Evolutionary conservation across 1,284 basidiomycete species (phyloP).

Genomic region (Ceratobasidium sp.): DNA sequence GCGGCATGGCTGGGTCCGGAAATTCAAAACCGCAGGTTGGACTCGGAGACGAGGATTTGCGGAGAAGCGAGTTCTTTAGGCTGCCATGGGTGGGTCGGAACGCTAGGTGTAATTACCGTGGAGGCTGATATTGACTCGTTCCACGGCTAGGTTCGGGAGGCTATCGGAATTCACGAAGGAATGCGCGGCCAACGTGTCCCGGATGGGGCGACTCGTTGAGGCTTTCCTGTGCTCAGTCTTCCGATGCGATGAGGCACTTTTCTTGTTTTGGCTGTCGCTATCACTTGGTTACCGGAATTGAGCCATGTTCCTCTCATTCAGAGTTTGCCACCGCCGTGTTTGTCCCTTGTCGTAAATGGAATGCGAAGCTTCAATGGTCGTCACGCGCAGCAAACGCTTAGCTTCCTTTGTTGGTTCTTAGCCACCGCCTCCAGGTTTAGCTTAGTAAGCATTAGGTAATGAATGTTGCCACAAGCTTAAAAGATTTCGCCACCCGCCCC

Average conservation of each 20-base stretch:
- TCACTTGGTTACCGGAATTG: background rate
- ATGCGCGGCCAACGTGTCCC: constrained; percentile 60
- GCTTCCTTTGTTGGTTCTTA: background rate
- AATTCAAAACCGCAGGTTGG: constrained; percentile 61
- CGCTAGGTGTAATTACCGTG: background rate
- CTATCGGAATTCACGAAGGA: constrained; percentile 70
- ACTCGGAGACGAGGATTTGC: constrained; percentile 81
- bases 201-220: constrained; percentile 29
- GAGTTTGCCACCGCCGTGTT: background rate
- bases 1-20: constrained; percentile 61
- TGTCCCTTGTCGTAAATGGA: background rate
- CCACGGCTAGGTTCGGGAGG: constrained; percentile 67
- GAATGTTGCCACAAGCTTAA: background rate
- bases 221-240: background rate
- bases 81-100: constrained; percentile 77
- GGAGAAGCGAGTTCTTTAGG: constrained; percentile 89
- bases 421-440: background rate
- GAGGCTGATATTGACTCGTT: background rate
- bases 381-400: no score
- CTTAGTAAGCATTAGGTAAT: constrained; percentile 2
- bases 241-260: background rate
- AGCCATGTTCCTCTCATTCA: background rate
- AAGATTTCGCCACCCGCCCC: background rate
- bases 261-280: background rate
- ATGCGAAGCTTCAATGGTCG: background rate